These are phyloP conservation scores for Sisymbrium irio DNA, from an alignment of 345 rosid genomes.

Conservation along the genomic window DNA sequence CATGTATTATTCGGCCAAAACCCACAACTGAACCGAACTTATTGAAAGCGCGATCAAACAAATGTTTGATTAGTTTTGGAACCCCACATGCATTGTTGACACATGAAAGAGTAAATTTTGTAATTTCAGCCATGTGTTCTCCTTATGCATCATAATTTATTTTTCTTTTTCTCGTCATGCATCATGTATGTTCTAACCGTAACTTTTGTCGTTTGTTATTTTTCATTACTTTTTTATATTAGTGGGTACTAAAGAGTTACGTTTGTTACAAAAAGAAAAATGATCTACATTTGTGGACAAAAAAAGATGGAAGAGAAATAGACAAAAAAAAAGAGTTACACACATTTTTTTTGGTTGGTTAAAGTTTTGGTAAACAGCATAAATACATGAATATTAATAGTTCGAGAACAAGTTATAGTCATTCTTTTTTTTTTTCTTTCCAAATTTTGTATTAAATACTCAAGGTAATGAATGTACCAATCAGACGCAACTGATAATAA, in stretches of 20 bases:
- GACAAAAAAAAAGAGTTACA: not conserved
- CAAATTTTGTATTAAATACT: not conserved
- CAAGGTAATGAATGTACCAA: constrained; percentile 10
- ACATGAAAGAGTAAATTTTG: not conserved
- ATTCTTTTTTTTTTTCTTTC: not conserved
- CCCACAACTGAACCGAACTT: constrained; percentile 20
- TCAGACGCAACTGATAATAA: not conserved
- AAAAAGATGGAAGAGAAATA: constrained; percentile 10
- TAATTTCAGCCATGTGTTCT: constrained; percentile 22
- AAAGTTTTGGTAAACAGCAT: not conserved
- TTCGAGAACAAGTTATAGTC: not conserved
- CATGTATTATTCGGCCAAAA: constrained; percentile 21
- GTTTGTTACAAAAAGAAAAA: constrained; percentile 9
- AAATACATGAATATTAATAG: not conserved
- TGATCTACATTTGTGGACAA: constrained; percentile 6
- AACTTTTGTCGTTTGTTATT: constrained; percentile 20
- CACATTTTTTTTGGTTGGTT: not conserved
- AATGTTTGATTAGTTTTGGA: constrained; percentile 14
- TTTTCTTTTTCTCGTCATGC: constrained; percentile 10
- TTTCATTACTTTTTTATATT: not conserved
- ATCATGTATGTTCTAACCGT: constrained; percentile 15
- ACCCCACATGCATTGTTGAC: constrained; percentile 32
- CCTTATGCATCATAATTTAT: constrained; percentile 14
- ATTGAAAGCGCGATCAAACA: constrained; percentile 11
- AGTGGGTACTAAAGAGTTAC: constrained; percentile 24